Base-by-base conservation (phyloP, 2,329 filamentous ascomycete species). In the Botrytis cinerea region DNA sequence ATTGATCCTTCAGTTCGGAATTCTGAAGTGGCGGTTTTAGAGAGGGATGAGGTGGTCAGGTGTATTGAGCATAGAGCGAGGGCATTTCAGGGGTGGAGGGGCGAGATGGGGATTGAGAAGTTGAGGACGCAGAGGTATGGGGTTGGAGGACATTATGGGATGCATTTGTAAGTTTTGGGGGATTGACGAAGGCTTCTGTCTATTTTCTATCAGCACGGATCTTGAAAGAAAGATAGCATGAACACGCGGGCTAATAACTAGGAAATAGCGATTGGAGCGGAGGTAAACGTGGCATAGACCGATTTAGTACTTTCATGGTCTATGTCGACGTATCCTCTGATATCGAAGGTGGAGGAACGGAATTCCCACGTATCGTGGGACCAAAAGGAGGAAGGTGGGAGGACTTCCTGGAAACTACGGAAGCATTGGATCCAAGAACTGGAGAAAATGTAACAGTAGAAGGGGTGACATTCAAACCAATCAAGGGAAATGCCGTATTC, bases 81-180 rank as follows among this genome's bases (percentile, higher is more conserved):
- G 10, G 80, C 82, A 14, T 88, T 90, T 79, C 89, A 91, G 79
- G 89, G 89, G 77, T 90, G 88, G 88, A 85, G 85, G 1, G 83
- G 84, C 1, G 82, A 88, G 70, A 84, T 89, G 1, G 88, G 87
- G 73, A 86, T 90, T 78, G 89, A 91, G 80, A 85, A 86, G 68
- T 84, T 90, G 75, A 89, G 88, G 86, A 86, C 86, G 1, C 88
- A 90, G 78, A 83, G 86, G 69, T 91, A 91, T 77, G 86, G 85
- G n/a, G 84, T 83, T 1, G 88, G 88, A 4, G 89, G 88, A 1
- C 87, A 90, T 79, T 91, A 90, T 79, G 71, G 51, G 51, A 68
- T 72, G 62, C 71, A 72, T 69, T 72, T 68, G 71, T 72, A 72
- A 60, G 71, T 72, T 38, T 5, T 28, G 7, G 25, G 16, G 5